These are phyloP conservation scores for Epichloe gansuensis DNA, from an alignment of 2,329 filamentous ascomycete species.

Conservation along the genomic window DNA sequence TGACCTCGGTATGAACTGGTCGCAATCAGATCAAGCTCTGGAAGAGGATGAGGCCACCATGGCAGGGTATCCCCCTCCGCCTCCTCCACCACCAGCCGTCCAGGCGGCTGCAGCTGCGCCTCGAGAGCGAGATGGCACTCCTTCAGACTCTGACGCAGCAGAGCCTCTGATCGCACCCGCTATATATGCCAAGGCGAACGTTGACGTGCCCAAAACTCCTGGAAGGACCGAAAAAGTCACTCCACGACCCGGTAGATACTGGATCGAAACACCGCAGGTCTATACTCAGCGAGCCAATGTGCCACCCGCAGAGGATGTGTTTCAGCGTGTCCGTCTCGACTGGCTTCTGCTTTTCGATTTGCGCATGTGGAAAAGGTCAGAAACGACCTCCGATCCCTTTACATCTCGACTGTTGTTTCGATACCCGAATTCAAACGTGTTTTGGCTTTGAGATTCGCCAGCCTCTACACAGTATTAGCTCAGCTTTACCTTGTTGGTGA, in stretches of 20 bases:
- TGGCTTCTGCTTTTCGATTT: slow-evolving; percentile 93
- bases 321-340: slow-evolving; percentile 79
- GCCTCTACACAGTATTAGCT: slow-evolving; percentile 83
- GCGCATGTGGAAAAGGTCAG: slow-evolving; percentile 93
- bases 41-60: slow-evolving; percentile 69
- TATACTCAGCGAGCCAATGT: slow-evolving; percentile 52
- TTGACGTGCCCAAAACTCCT: slow-evolving; percentile 76
- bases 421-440: slow-evolving; percentile 95
- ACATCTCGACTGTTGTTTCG: slow-evolving; percentile 91
- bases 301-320: slow-evolving; percentile 73
- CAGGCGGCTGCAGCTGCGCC: slow-evolving; percentile 32
- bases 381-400: slow-evolving; percentile 80
- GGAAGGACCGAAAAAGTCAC: slow-evolving; percentile 36
- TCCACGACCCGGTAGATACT: slow-evolving; percentile 64
- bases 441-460: slow-evolving; percentile 83
- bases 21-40: slow-evolving; percentile 49
- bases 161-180: slow-evolving; percentile 52
- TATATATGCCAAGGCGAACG: slow-evolving; percentile 50
- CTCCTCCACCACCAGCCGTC: slow-evolving; percentile 54
- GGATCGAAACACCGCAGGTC: slow-evolving; percentile 67
- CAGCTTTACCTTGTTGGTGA: slow-evolving; percentile 95
- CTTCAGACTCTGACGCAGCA: slow-evolving; percentile 58
- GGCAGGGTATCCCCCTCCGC: slow-evolving; percentile 57
- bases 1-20: slow-evolving; percentile 39
- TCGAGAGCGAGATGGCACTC: slow-evolving; percentile 50